phyloP scores from a whole-genome alignment of 2,329 filamentous ascomycete genomes.

The Metarhizium brunneum region DNA sequence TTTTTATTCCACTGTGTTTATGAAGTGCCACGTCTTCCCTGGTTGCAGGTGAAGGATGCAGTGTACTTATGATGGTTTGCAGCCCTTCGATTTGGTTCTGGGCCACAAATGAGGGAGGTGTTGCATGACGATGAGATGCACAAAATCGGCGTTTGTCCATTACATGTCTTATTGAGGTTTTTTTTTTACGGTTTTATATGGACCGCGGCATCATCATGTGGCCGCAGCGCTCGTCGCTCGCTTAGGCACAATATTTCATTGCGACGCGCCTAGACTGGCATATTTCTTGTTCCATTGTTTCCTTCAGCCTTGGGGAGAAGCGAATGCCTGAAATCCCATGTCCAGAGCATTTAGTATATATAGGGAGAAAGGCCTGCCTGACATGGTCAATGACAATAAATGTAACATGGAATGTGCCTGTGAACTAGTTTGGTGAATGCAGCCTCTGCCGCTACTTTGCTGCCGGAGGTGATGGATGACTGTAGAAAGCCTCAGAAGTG shows the following conservation, averaged over 20 bases:
- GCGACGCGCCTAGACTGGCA: background rate
- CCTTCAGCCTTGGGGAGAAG: background rate
- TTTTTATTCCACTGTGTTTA: background rate
- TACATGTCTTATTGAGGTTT: background rate
- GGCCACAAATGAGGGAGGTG: conserved; percentile 1
- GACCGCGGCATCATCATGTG: background rate
- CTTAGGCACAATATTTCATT: background rate
- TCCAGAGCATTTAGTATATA: background rate
- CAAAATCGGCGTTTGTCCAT: conserved; percentile 16
- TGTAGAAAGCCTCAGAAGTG: background rate
- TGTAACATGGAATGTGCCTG: background rate
- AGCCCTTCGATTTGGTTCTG: background rate
- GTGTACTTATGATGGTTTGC: conserved; percentile 12
- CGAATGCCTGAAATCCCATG: background rate
- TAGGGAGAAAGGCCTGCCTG: background rate
- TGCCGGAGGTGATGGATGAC: background rate
- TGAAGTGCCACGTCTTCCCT: background rate
- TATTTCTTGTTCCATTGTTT: background rate
- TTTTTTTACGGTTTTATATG: background rate
- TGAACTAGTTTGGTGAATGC: background rate
- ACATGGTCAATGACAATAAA: background rate
- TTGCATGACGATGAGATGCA: conserved; percentile 4
- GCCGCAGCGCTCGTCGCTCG: background rate
- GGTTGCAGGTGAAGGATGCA: conserved; percentile 1
- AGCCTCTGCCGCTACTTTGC: background rate